Evolutionary conservation across 139 green algal genomes (phyloP).

Genomic region (Picocystis salinarum): DNA sequence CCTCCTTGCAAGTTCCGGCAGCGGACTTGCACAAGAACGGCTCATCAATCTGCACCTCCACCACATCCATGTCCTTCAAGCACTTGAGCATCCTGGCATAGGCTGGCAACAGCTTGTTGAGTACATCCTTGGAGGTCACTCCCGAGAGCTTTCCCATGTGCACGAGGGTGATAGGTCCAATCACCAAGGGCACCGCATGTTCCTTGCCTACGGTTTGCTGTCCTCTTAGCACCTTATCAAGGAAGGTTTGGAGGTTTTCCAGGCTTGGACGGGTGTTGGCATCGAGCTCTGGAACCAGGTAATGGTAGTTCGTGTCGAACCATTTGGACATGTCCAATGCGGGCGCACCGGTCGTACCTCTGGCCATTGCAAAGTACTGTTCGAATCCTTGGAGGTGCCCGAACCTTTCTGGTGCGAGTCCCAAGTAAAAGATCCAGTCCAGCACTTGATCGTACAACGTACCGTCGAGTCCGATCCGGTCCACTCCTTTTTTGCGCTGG

Average conservation of each 20-base stretch:
- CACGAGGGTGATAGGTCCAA: slow-evolving; percentile 57
- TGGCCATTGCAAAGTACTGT: slow-evolving; percentile 70
- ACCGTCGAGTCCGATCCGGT: slow-evolving; percentile 45
- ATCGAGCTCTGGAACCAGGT: slow-evolving; percentile 54
- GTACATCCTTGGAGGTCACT: background rate
- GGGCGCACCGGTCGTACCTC: slow-evolving; percentile 24
- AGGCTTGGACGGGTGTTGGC: slow-evolving; percentile 14
- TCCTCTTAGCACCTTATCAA: slow-evolving; percentile 37
- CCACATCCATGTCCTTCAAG: slow-evolving; percentile 21
- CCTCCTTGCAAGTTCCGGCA: slow-evolving; percentile 12
- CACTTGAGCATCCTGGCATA: slow-evolving; percentile 41
- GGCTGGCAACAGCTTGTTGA: slow-evolving; percentile 37
- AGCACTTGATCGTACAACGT: slow-evolving; percentile 81
- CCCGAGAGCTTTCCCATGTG: slow-evolving; percentile 24
- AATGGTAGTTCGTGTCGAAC: slow-evolving; percentile 88
- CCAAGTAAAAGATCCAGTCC: slow-evolving; percentile 51
- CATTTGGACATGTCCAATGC: slow-evolving; percentile 80
- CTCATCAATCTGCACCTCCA: slow-evolving; percentile 66
- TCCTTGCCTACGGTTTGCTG: slow-evolving; percentile 38
- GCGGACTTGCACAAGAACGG: slow-evolving; percentile 32
- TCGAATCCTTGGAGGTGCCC: slow-evolving; percentile 32
- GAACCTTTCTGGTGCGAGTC: slow-evolving; percentile 47
- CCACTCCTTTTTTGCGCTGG: slow-evolving; percentile 36
- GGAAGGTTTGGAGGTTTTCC: slow-evolving; percentile 29
- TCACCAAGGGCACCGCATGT: slow-evolving; percentile 51